phyloP scores from a whole-genome alignment of 768 basidiomycete genomes.

The Crassisporium funariophilum region DNA sequence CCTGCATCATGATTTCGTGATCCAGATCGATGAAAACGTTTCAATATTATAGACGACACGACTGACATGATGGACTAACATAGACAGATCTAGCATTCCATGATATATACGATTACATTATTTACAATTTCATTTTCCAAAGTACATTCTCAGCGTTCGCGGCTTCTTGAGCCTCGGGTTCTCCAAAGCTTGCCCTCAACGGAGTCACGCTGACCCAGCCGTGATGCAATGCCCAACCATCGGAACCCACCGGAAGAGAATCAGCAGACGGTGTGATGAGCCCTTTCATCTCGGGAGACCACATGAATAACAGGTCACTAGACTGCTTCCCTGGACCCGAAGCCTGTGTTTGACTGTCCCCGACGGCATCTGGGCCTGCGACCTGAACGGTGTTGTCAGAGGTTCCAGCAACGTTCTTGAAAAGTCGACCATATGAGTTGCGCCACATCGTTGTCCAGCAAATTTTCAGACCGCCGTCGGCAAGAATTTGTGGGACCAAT shows the following conservation, averaged over 20 bases:
- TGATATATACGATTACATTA: not conserved
- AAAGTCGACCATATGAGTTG: constrained; percentile 81
- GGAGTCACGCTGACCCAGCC: constrained; percentile 81
- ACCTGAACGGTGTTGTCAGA: constrained; percentile 30
- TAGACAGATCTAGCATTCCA: too few species aligned
- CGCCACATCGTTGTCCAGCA: constrained; percentile 87
- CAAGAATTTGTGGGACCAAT: constrained; percentile 65
- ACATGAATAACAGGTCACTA: constrained; percentile 67
- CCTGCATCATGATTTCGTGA: constrained; percentile 2
- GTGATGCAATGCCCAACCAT: constrained; percentile 76
- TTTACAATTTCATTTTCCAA: constrained; percentile 63
- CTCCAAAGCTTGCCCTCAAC: constrained; percentile 72
- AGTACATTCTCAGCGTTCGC: constrained; percentile 41
- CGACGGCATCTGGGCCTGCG: constrained; percentile 47
- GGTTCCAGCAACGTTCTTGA: constrained; percentile 49
- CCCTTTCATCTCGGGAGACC: constrained; percentile 64
- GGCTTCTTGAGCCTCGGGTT: constrained; percentile 41
- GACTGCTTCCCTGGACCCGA: constrained; percentile 16
- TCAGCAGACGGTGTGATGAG: constrained; percentile 63
- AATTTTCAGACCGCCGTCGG: constrained; percentile 62
- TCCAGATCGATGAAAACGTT: not conserved
- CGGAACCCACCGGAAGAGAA: constrained; percentile 72
- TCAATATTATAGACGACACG: not conserved
- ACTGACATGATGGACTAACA: too few species aligned
- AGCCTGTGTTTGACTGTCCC: constrained; percentile 18